Conservation (phyloP, 768 basidiomycete genomes). For the Tricholoma sp. region DNA sequence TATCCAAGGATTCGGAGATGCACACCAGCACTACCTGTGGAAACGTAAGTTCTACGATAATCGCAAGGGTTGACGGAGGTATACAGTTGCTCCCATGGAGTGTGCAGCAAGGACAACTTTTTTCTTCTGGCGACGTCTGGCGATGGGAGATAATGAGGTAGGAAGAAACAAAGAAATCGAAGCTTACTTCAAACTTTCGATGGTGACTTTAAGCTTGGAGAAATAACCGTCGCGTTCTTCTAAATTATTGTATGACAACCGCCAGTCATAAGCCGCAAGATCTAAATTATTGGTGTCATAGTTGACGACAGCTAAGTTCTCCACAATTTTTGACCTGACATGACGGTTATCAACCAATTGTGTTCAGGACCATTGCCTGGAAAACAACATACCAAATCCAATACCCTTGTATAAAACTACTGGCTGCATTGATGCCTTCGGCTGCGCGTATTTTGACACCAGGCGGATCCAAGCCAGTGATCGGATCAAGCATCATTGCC, state of each 20-base stretch:
- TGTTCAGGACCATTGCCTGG: not conserved
- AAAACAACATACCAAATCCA: conserved; percentile 76
- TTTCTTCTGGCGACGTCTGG: conserved; percentile 60
- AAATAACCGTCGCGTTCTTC: conserved; percentile 91
- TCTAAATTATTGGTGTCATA: conserved; percentile 90
- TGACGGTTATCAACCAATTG: not conserved
- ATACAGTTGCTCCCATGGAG: conserved; percentile 80
- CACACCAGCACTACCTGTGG: conserved; percentile 49
- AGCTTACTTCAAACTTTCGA: conserved; percentile 72
- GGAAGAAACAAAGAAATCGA: not conserved
- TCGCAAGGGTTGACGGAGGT: not conserved
- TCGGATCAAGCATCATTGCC: conserved; percentile 85
- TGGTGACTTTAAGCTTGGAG: conserved; percentile 71
- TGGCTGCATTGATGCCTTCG: conserved; percentile 88
- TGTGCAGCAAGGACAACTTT: conserved; percentile 84
- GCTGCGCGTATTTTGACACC: conserved; percentile 86
- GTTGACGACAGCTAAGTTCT: conserved; percentile 88
- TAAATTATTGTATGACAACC: conserved; percentile 81
- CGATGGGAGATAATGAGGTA: not conserved
- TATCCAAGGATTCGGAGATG: not conserved
- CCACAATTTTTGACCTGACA: conserved; percentile 81
- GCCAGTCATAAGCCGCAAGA: conserved; percentile 90
- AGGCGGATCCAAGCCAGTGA: conserved; percentile 86
- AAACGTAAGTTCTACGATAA: not conserved
- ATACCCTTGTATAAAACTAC: conserved; percentile 82